These are phyloP conservation scores for Daldinia loculata DNA, from an alignment of 495 filamentous ascomycete species.

Conservation along the genomic window DNA sequence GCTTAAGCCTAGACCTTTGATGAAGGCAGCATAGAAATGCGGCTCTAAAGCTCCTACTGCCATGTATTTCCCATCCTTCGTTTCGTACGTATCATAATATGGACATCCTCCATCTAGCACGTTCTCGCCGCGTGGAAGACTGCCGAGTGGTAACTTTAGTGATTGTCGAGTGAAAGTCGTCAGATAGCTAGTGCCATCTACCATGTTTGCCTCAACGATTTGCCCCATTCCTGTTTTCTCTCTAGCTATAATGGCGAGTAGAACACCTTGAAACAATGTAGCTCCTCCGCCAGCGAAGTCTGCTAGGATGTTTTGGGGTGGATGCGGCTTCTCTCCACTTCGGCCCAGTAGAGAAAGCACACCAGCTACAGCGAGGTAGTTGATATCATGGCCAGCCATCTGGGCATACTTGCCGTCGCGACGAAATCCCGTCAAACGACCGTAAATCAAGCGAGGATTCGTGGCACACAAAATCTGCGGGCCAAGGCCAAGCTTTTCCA, in stretches of 20 bases:
- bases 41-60: constrained; percentile 91
- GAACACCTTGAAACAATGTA: constrained; percentile 73
- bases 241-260: constrained; percentile 66
- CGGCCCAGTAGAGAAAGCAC: constrained; percentile 79
- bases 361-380: constrained; percentile 91
- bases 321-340: constrained; percentile 70
- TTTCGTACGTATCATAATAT: constrained; percentile 89
- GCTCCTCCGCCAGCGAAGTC: constrained; percentile 95
- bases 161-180: constrained; percentile 76
- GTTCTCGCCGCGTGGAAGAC: constrained; percentile 73
- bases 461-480: constrained; percentile 68
- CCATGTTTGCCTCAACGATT: constrained; percentile 96
- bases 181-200: constrained; percentile 83
- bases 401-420: constrained; percentile 81
- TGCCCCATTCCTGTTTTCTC: constrained; percentile 75
- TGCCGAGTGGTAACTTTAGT: constrained; percentile 66
- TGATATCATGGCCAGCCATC: constrained; percentile 99
- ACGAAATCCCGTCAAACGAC: constrained; percentile 87
- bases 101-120: constrained; percentile 84
- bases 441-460: constrained; percentile 84
- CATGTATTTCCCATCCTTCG: constrained; percentile 81
- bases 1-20: constrained; percentile 69
- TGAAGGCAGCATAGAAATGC: constrained; percentile 76
- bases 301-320: constrained; percentile 83
- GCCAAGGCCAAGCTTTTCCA: constrained; percentile 81